Evolutionary conservation across 768 basidiomycete species (phyloP).

Genomic region (Naganishia vishniacii): DNA sequence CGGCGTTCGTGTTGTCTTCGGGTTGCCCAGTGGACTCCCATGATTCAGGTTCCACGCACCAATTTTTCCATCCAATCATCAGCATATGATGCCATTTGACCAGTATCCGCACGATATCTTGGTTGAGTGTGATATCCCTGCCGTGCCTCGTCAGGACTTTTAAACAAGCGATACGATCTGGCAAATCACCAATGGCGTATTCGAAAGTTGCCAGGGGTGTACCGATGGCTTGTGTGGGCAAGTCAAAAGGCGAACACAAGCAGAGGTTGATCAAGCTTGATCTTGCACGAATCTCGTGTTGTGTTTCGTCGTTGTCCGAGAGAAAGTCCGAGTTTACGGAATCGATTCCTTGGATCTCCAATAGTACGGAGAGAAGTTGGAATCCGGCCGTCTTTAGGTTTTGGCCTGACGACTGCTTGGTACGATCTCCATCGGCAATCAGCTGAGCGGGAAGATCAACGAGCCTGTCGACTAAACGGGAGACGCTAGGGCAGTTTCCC

Average conservation of each 20-base stretch:
- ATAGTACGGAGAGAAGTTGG: slow-evolving; percentile 9
- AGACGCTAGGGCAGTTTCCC: not conserved
- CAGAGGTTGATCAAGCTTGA: slow-evolving; percentile 10
- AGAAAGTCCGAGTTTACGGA: not conserved
- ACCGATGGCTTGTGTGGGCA: not conserved
- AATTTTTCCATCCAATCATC: slow-evolving; percentile 34
- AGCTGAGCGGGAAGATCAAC: not conserved
- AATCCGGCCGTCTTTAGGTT: slow-evolving; percentile 21
- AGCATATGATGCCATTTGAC: slow-evolving; percentile 38
- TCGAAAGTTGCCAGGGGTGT: not conserved
- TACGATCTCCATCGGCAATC: slow-evolving; percentile 3
- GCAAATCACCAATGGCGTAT: slow-evolving; percentile 1
- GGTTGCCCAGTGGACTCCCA: not conserved
- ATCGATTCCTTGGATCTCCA: not conserved
- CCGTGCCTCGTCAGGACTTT: slow-evolving; percentile 20
- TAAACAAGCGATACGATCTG: slow-evolving; percentile 19
- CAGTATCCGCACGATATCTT: slow-evolving; percentile 24
- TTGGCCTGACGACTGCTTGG: slow-evolving; percentile 12
- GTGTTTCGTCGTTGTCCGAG: not conserved
- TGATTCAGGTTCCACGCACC: slow-evolving; percentile 33
- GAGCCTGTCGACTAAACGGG: not conserved
- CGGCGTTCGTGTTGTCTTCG: slow-evolving; percentile 26
- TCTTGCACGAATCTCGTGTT: not conserved
- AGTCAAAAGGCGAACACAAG: slow-evolving; percentile 9
- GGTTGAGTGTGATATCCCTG: slow-evolving; percentile 22